Base-by-base conservation (phyloP, 1,284 basidiomycete genomes). In the Leccinum solheimii region DNA sequence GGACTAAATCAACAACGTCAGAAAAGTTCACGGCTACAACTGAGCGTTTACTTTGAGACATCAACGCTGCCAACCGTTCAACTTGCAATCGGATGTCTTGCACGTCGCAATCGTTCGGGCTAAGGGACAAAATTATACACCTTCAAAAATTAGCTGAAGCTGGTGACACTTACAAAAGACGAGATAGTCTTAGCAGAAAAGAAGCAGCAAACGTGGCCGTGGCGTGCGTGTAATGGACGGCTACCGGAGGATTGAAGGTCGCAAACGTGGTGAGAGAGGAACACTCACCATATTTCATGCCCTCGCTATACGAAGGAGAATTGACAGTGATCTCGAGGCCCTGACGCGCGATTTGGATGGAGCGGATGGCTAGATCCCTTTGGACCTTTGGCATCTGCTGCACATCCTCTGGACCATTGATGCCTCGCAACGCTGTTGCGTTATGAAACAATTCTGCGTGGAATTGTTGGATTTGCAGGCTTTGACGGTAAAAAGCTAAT, bases 151-250 rank as follows among this genome's bases (percentile, higher is more conserved):
- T 21, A 55, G 32, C 13, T 1, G 23, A 50, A 55, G 54, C 30
- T 11, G 7, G 21, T 4, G 8, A 16, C 8, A 77, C 90, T 77
- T 72, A 93, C 91, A 97, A 95, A 32, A 97, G 80, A 13, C 94
- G 86, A 48, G 87, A 86, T 49, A 97, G 81, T 53, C 95, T 89
- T 61, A 97, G 82, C 61, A 97, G 78, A 75, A 97, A 92, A 4
- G 93, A 92, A 14, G 93, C 94, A 21, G 92, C 86, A 76, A 97
- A 97, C 0, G 94, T 95, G 2, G 95, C 95, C 43, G 93, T 94
- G 53, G 92, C 92, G 72, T 97, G 93, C 8, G 92, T 92, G 70
- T 94, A 94, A 70, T 92, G 89, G 40, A 94, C 92, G 36, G 91
- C 94, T 92, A 69, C 63, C 21, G n/a, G 8, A 34, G 26, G 32